A percentile compares a stretch with the other conserved stretches of the same genome.
Conservation (phyloP, 257 asterid species). For the Asclepias syriaca region DNA sequence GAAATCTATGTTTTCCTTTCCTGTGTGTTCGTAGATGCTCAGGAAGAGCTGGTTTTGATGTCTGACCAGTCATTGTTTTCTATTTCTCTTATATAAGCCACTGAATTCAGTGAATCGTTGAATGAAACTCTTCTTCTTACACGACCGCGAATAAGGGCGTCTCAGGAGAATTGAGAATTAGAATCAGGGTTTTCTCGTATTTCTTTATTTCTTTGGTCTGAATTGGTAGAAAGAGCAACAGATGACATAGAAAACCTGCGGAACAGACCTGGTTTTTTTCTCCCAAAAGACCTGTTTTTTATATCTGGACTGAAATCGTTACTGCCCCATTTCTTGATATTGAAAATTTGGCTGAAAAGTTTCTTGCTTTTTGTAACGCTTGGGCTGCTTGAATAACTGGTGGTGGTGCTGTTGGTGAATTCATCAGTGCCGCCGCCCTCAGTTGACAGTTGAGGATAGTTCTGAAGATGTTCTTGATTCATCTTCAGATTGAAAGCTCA, state of each 20-base stretch:
- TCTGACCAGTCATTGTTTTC: constrained; percentile 4
- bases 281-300: not conserved
- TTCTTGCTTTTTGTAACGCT: not conserved
- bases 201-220: not conserved
- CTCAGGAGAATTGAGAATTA: constrained; percentile 12
- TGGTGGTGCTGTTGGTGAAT: not conserved
- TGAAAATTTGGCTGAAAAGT: not conserved
- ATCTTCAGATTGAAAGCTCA: constrained; percentile 3
- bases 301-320: not conserved
- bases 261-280: not conserved
- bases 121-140: constrained; percentile 24
- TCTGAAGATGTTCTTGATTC: constrained; percentile 1
- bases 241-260: constrained; percentile 20
- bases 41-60: not conserved
- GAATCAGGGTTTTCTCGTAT: not conserved
- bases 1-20: not conserved
- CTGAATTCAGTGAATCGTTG: constrained; percentile 16
- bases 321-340: constrained; percentile 17
- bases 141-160: not conserved
- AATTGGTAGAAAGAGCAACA: constrained; percentile 2
- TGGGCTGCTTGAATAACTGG: constrained; percentile 4
- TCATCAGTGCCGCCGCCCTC: constrained; percentile 3
- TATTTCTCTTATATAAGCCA: constrained; percentile 1
- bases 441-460: constrained; percentile 4
- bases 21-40: not conserved